Conservation (phyloP, 2,329 filamentous ascomycete genomes). For the Aspergillus sp. region DNA sequence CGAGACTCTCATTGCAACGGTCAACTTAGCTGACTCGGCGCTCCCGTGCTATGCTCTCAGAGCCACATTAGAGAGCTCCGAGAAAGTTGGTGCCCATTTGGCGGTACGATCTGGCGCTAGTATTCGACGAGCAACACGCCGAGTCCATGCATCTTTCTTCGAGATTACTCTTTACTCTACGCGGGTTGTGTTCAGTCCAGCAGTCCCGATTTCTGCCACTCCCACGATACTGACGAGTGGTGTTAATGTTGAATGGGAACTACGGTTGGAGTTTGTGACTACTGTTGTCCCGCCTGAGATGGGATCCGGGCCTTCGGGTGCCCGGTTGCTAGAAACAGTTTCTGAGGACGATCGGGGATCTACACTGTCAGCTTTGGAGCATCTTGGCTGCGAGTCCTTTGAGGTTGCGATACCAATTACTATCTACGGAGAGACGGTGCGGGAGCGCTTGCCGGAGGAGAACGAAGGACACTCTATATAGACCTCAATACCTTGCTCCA, state of each 20-base stretch:
- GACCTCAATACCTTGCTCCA: not conserved
- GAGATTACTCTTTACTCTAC: slow-evolving; percentile 82
- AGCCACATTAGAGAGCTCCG: slow-evolving; percentile 79
- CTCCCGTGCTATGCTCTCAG: slow-evolving; percentile 85
- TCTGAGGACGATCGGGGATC: slow-evolving; percentile 76
- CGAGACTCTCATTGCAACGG: slow-evolving; percentile 77
- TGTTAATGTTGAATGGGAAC: slow-evolving; percentile 81
- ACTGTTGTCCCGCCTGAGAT: slow-evolving; percentile 51
- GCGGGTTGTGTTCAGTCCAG: slow-evolving; percentile 75
- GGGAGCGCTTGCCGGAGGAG: slow-evolving; percentile 42
- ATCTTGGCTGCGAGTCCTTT: slow-evolving; percentile 81
- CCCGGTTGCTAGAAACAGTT: slow-evolving; percentile 72
- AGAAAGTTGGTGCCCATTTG: slow-evolving; percentile 76
- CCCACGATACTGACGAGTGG: slow-evolving; percentile 92
- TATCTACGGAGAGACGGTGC: slow-evolving; percentile 66
- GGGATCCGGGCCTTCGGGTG: slow-evolving; percentile 37
- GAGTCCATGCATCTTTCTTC: slow-evolving; percentile 72
- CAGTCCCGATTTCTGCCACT: slow-evolving; percentile 79
- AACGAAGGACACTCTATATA: slow-evolving; percentile 42
- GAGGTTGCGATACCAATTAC: slow-evolving; percentile 82
- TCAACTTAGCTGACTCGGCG: slow-evolving; percentile 77
- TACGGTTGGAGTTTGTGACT: slow-evolving; percentile 90
- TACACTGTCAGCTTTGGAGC: slow-evolving; percentile 74
- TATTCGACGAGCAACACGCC: slow-evolving; percentile 81
- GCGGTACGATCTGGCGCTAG: slow-evolving; percentile 83